Percentiles rank a stretch among this genome's conserved stretches.
phyloP scores from a whole-genome alignment of 345 rosid species.

The Populus simonii region DNA sequence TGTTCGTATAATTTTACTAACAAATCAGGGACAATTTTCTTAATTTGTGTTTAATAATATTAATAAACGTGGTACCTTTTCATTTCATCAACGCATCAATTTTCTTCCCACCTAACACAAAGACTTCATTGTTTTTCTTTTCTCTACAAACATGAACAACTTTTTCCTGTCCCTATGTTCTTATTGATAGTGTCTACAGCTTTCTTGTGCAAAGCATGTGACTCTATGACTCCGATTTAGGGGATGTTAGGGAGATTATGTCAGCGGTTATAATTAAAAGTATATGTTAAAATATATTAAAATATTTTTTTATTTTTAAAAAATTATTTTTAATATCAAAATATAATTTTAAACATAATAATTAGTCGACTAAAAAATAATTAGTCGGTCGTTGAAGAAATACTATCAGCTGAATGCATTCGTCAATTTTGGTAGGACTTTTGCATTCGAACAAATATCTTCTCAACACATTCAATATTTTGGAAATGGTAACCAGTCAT shows the following conservation, averaged over 20 bases:
- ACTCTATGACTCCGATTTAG: constrained; percentile 20
- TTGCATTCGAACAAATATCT: constrained; percentile 19
- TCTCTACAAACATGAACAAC: background rate
- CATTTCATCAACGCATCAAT: constrained; percentile 36
- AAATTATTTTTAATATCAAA: no score
- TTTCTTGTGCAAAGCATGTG: constrained; percentile 16
- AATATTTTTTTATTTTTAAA: no score
- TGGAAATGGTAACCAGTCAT: background rate
- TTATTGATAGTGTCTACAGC: constrained; percentile 10
- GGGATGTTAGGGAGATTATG: no score
- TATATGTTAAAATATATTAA: no score
- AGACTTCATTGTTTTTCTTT: constrained; percentile 42
- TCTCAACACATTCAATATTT: background rate
- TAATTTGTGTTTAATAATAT: background rate
- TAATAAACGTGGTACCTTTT: constrained; percentile 27
- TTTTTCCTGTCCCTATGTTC: constrained; percentile 23
- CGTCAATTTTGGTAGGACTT: constrained; percentile 41
- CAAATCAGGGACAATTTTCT: no score
- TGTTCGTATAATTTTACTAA: no score
- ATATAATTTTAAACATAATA: no score
- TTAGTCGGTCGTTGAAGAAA: constrained; percentile 5
- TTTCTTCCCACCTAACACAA: constrained; percentile 45
- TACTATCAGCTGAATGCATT: background rate
- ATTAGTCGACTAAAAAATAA: no score
- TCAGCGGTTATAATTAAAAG: no score